Base-by-base conservation (phyloP, 257 asterid genomes). In the Solanum bulbocastanum region DNA sequence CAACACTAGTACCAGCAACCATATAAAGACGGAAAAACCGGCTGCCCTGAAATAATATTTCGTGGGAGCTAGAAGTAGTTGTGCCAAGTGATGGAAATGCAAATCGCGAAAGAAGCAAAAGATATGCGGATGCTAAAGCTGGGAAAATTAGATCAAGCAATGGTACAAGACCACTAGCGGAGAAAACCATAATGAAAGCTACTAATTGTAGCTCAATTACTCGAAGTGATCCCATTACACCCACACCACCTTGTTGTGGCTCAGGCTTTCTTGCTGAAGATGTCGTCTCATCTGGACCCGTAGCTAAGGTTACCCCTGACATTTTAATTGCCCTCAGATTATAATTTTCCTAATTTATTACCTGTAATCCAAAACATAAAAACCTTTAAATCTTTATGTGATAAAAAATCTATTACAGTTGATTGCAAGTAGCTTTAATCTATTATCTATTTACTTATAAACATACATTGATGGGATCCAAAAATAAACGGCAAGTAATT, bases 141-240 rank as follows among this genome's bases (percentile, higher is more conserved):
- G 99, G 99, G 75, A 94, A 97, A 0, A 92, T 30, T 3, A 96
- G 91, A 93, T 96, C 99, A 20, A 93, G 83, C 22, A 97, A 90
- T 2, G 99, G 98, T 13, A 95, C 96, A 0, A 96, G 89, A 4
- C 99, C 99, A 36, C 95, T 95, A 8, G 91, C 96, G 0, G 98
- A 94, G 90, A 97, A 92, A 4, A 97, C 98, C 96, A 96, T 93
- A 66, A 97, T 95, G 92, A 97, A 97, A 5, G 98, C 98, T 10
- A 97, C 99, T 20, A 97, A 84, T 74, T 97, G 99, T 25, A 97
- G 89, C 87, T 97, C 99, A 69, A 97, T 93, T 4, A 97, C 91
- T 5, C 99, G 97, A 78, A 96, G 98, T 72, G 98, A 94, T 2
- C 99, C 98, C 98, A 95, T 94, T 35, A 95, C 83, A 46, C 94